Evolutionary conservation across 805 yeast species (phyloP).

Genomic region (Helenozyma rhizophorensis): DNA sequence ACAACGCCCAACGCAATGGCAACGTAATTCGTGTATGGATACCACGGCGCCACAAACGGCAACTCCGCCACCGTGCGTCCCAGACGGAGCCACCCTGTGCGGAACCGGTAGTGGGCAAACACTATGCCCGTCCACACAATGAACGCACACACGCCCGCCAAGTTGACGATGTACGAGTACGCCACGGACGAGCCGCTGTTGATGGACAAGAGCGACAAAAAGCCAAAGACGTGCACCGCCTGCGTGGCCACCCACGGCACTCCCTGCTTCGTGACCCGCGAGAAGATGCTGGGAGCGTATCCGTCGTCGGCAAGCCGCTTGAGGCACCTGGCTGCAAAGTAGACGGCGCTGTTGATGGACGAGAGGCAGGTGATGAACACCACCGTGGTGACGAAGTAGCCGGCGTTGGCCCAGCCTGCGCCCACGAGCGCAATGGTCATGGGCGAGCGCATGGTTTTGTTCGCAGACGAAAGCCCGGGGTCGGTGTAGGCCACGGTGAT

Average conservation of each 20-base stretch:
- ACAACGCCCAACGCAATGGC: constrained; percentile 13
- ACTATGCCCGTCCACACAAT: constrained; percentile 21
- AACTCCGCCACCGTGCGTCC: constrained; percentile 12
- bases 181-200: constrained; percentile 15
- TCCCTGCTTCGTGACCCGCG: constrained; percentile 8
- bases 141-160: constrained; percentile 19
- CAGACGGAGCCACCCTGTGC: constrained; percentile 18
- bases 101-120: constrained; percentile 16
- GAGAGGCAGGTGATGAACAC: constrained; percentile 10
- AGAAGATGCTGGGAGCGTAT: constrained; percentile 8
- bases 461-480: constrained; percentile 5
- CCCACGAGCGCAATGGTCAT: constrained; percentile 11
- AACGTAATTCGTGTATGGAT: constrained; percentile 14
- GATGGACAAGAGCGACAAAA: constrained; percentile 16
- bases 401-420: constrained; percentile 12
- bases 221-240: constrained; percentile 15
- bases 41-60: constrained; percentile 15
- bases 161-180: constrained; percentile 16
- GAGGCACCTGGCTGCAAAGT: constrained; percentile 7
- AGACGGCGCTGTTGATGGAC: constrained; percentile 11
- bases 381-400: constrained; percentile 10
- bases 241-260: constrained; percentile 12
- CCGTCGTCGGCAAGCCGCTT: constrained; percentile 10
- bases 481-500: constrained; percentile 4
- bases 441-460: constrained; percentile 10